Conservation (phyloP, 768 basidiomycete genomes). For the Russula foetens region DNA sequence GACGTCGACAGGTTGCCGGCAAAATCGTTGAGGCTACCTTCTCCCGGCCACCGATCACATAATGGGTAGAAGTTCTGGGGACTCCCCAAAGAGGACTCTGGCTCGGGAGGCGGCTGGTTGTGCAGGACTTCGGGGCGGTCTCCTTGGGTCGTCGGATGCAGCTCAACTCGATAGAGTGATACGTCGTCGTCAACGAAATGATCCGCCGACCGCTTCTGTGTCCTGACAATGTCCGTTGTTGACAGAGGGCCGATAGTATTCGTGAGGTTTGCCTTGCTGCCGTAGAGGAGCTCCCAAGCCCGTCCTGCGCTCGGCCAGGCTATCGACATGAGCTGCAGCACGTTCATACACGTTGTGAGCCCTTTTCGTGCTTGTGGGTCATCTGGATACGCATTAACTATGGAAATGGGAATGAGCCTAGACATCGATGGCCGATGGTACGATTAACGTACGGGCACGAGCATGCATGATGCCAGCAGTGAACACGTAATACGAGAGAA, state of each 20-base stretch:
- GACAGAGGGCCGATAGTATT: slow-evolving; percentile 1
- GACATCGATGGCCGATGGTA: neutral
- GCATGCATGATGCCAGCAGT: slow-evolving; percentile 77
- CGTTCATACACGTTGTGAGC: slow-evolving; percentile 57
- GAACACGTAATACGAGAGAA: slow-evolving; percentile 73
- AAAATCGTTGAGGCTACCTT: slow-evolving; percentile 24
- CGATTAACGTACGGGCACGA: slow-evolving; percentile 46
- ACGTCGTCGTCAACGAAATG: slow-evolving; percentile 28
- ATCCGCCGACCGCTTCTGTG: slow-evolving; percentile 55
- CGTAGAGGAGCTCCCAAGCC: slow-evolving; percentile 63
- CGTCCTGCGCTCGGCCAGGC: slow-evolving; percentile 75
- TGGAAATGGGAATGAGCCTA: neutral
- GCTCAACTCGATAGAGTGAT: slow-evolving; percentile 2
- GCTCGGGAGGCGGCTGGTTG: slow-evolving; percentile 15
- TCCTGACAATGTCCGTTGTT: slow-evolving; percentile 24
- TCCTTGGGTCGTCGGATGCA: slow-evolving; percentile 2
- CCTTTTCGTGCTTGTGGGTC: slow-evolving; percentile 66
- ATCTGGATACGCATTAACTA: slow-evolving; percentile 54
- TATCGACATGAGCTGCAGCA: slow-evolving; percentile 53
- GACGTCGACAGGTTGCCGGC: slow-evolving; percentile 55
- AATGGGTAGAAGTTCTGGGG: slow-evolving; percentile 26
- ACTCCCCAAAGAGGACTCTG: neutral
- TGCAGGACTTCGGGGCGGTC: slow-evolving; percentile 13
- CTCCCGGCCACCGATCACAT: slow-evolving; percentile 42
- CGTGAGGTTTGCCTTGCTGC: slow-evolving; percentile 38